These are phyloP conservation scores for Helicostylum pulchrum DNA, from an alignment of 192 early-diverging fungal species.

Conservation along the genomic window DNA sequence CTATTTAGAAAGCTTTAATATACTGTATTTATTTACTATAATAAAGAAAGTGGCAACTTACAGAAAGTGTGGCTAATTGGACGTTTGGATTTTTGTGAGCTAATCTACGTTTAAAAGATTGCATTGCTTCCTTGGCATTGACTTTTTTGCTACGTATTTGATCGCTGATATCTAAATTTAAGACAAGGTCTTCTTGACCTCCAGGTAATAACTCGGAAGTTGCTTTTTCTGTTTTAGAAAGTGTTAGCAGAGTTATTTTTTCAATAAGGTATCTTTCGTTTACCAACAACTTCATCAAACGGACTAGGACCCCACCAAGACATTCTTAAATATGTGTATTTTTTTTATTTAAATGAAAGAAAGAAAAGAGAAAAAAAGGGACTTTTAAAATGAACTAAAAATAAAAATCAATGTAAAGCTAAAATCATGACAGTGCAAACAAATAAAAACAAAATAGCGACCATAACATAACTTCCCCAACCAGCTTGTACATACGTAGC, in stretches of 20 bases:
- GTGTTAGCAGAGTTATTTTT: not conserved
- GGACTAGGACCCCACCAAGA: conserved; percentile 32
- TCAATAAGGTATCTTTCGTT: not conserved
- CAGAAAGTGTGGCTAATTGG: conserved; percentile 81
- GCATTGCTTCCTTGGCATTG: conserved; percentile 69
- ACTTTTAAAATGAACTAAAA: conserved; percentile 4
- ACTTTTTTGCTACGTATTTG: conserved; percentile 85
- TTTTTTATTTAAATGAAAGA: conserved; percentile 3
- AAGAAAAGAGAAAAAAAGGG: conserved; percentile 7
- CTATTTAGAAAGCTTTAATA: conserved; percentile 30
- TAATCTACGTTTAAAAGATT: conserved; percentile 75
- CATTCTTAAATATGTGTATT: not conserved
- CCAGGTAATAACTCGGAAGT: conserved; percentile 88
- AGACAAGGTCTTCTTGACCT: conserved; percentile 79
- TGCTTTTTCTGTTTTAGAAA: conserved; percentile 58
- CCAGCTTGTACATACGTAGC: conserved; percentile 27
- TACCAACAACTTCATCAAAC: conserved; percentile 35
- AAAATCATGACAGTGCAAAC: conserved; percentile 29
- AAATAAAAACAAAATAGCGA: conserved; percentile 22
- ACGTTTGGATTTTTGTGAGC: conserved; percentile 94
- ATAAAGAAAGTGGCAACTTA: conserved; percentile 25
- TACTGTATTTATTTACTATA: not conserved
- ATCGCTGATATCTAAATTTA: conserved; percentile 90
- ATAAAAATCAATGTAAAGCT: not conserved
- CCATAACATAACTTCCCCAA: conserved; percentile 28